Percentiles rank a stretch among this genome's conserved stretches.
These are phyloP conservation scores for Raffaelea ambrosiae DNA, from an alignment of 2,329 filamentous ascomycete species.

Conservation along the genomic window DNA sequence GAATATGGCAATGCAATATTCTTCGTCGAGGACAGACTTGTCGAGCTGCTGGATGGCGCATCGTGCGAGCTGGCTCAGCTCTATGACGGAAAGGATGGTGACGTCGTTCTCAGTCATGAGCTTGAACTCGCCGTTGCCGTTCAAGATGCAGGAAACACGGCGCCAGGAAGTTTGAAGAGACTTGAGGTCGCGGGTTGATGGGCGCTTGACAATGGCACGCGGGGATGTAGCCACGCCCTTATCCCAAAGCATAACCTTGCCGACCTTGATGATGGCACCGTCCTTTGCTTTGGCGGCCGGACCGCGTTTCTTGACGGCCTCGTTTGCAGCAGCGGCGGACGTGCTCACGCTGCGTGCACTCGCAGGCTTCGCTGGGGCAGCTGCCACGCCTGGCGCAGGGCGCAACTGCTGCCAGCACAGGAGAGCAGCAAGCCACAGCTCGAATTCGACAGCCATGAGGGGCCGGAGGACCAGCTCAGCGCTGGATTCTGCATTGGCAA, in stretches of 20 bases:
- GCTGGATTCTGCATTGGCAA: conserved; percentile 44
- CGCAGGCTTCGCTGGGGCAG: not conserved
- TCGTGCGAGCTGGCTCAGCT: conserved; percentile 79
- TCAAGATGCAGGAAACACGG: conserved; percentile 82
- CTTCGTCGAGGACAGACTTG: conserved; percentile 81
- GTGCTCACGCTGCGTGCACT: conserved; percentile 32
- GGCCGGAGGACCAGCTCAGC: conserved; percentile 59
- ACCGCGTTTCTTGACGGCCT: conserved; percentile 27
- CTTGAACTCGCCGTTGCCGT: conserved; percentile 92
- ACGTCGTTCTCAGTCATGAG: conserved; percentile 81
- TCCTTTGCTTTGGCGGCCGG: conserved; percentile 48
- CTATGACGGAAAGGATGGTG: conserved; percentile 70
- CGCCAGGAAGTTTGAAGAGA: conserved; percentile 63
- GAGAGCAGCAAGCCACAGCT: conserved; percentile 72
- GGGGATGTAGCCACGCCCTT: conserved; percentile 54
- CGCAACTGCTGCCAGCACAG: conserved; percentile 74
- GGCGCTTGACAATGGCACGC: conserved; percentile 45
- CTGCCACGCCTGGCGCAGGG: conserved; percentile 26
- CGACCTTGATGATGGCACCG: conserved; percentile 87
- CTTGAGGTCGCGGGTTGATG: conserved; percentile 48
- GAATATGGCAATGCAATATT: conserved; percentile 92
- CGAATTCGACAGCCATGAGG: conserved; percentile 55
- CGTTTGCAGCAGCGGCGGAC: conserved; percentile 35
- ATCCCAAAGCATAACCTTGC: conserved; percentile 86
- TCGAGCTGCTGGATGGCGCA: conserved; percentile 88